Evolutionary conservation across 2,329 filamentous ascomycete species (phyloP).

Genomic region (Sporothrix sp.): DNA sequence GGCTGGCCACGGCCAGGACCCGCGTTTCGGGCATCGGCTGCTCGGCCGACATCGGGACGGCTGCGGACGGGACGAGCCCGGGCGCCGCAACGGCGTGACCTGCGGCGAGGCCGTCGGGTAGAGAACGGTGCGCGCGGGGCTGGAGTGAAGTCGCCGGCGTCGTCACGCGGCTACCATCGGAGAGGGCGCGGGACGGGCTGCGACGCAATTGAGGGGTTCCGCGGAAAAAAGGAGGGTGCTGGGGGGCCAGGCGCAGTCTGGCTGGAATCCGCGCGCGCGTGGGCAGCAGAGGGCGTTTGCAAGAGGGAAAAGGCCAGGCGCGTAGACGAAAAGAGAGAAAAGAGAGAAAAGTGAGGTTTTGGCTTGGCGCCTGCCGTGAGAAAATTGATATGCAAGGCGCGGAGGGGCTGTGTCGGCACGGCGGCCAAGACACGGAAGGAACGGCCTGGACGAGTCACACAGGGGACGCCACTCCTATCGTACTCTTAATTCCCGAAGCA

Average conservation of each 20-base stretch:
- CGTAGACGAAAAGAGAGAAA: neutral
- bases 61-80: neutral
- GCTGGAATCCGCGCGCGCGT: neutral
- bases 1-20: slow-evolving; percentile 84
- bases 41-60: slow-evolving; percentile 28
- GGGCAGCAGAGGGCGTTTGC: too few species aligned
- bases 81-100: too few species aligned
- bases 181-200: too few species aligned
- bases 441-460: slow-evolving; percentile 1
- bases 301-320: neutral
- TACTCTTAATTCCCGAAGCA: too few species aligned
- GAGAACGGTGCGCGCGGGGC: neutral
- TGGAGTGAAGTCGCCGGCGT: too few species aligned
- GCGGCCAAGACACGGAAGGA: slow-evolving; percentile 1
- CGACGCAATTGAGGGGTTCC: slow-evolving; percentile 1
- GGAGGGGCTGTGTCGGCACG: slow-evolving; percentile 8
- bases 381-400: slow-evolving; percentile 1
- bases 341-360: neutral
- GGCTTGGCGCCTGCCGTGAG: slow-evolving; percentile 1
- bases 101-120: neutral
- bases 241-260: neutral
- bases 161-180: neutral
- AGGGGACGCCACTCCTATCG: neutral
- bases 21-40: slow-evolving; percentile 46
- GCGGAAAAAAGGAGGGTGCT: neutral